A percentile compares a stretch with the other conserved stretches of the same genome.
Conservation (phyloP, 1,139 yeast species). For the Geotrichum klebahnii region DNA sequence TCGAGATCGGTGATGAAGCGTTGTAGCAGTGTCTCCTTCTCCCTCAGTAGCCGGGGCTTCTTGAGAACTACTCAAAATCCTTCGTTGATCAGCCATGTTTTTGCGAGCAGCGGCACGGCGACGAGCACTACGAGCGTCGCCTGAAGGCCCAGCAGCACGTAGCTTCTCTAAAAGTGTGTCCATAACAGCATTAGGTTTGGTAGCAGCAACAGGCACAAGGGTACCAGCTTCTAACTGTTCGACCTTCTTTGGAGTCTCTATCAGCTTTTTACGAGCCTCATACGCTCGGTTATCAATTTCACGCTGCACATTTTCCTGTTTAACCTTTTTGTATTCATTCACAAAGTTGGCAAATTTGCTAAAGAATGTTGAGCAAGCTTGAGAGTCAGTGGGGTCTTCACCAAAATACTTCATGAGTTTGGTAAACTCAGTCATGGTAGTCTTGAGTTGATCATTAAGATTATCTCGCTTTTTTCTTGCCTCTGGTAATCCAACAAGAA, state of each 20-base stretch:
- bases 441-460: constrained; percentile 53
- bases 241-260: constrained; percentile 45
- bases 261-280: constrained; percentile 64
- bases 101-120: constrained; percentile 71
- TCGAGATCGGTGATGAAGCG: not conserved
- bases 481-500: constrained; percentile 51
- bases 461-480: constrained; percentile 61
- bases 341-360: constrained; percentile 69
- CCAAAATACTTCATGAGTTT: constrained; percentile 77
- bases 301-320: constrained; percentile 65
- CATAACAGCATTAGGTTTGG: constrained; percentile 48
- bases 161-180: constrained; percentile 68
- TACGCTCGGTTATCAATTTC: constrained; percentile 79
- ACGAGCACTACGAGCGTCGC: constrained; percentile 76
- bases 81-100: constrained; percentile 32
- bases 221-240: constrained; percentile 31
- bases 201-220: constrained; percentile 21
- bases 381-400: constrained; percentile 62
- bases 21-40: not conserved
- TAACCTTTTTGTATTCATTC: constrained; percentile 70
- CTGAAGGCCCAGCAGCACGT: constrained; percentile 66
- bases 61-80: constrained; percentile 20
- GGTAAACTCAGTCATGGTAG: constrained; percentile 53
- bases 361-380: constrained; percentile 66
- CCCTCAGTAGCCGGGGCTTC: constrained; percentile 3